Evolutionary conservation across 2,329 filamentous ascomycete species (phyloP).

Genomic region (Fusarium pseudocircinatum): DNA sequence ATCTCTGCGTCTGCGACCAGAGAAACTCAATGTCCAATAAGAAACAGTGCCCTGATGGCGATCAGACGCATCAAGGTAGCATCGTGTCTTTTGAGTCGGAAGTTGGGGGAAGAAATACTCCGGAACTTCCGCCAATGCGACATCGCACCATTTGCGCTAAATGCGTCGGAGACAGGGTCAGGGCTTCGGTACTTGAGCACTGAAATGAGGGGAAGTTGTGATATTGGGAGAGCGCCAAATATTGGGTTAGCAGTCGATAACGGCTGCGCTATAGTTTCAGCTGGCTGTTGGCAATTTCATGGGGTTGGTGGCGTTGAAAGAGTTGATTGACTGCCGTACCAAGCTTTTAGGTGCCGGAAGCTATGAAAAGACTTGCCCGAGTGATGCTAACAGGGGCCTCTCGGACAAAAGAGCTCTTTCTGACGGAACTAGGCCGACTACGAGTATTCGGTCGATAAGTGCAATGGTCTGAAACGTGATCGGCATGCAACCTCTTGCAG

Average conservation of each 20-base stretch:
- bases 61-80: background rate
- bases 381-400: background rate
- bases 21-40: background rate
- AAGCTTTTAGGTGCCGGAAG: background rate
- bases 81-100: background rate
- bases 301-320: background rate
- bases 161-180: background rate
- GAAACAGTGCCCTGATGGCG: background rate
- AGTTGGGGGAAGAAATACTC: background rate
- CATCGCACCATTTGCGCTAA: background rate
- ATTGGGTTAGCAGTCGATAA: background rate
- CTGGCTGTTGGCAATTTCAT: background rate
- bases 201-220: background rate
- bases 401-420: no score
- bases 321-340: background rate
- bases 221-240: background rate
- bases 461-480: background rate
- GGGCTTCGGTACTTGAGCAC: background rate
- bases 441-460: background rate
- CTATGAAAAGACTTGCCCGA: background rate
- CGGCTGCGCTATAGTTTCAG: background rate
- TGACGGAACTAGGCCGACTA: background rate
- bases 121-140: background rate
- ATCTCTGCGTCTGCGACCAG: background rate
- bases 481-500: background rate